Conservation (phyloP, 2,329 filamentous ascomycete species). For the Lecanosticta acicola region DNA sequence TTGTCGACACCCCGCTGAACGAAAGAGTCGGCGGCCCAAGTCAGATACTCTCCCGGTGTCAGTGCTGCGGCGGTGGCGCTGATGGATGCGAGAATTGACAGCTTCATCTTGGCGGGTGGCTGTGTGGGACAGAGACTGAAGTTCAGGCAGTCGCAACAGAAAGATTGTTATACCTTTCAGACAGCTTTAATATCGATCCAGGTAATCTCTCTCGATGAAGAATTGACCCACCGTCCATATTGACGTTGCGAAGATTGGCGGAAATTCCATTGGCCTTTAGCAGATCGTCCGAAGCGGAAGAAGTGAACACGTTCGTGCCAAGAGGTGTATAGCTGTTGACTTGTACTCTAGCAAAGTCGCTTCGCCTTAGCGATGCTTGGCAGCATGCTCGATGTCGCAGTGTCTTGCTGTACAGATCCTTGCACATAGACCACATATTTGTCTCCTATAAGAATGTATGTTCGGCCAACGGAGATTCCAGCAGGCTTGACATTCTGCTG, state of each 20-base stretch:
- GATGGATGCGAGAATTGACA: neutral
- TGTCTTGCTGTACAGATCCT: no score
- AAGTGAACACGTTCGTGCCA: neutral
- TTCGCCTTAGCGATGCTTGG: no score
- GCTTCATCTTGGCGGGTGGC: neutral
- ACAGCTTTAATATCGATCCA: no score
- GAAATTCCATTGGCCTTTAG: neutral
- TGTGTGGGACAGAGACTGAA: neutral
- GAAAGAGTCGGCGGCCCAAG: constrained; percentile 15
- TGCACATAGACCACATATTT: no score
- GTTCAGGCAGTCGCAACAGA: no score
- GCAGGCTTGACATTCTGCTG: no score
- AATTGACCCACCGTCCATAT: neutral
- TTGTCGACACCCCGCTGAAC: constrained; percentile 11
- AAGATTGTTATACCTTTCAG: no score
- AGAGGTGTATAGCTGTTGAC: neutral
- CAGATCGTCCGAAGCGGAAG: neutral
- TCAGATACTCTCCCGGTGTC: constrained; percentile 15
- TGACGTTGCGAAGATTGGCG: neutral
- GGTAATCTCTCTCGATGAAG: neutral
- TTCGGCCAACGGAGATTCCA: no score
- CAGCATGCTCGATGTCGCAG: no score
- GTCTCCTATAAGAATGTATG: no score
- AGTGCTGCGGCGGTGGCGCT: constrained; percentile 6
- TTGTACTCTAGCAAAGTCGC: neutral